Evolutionary conservation across 768 basidiomycete genomes (phyloP), one percentile per base, ranked within the genome.

Genomic region (Leccinum pellstonianum): DNA sequence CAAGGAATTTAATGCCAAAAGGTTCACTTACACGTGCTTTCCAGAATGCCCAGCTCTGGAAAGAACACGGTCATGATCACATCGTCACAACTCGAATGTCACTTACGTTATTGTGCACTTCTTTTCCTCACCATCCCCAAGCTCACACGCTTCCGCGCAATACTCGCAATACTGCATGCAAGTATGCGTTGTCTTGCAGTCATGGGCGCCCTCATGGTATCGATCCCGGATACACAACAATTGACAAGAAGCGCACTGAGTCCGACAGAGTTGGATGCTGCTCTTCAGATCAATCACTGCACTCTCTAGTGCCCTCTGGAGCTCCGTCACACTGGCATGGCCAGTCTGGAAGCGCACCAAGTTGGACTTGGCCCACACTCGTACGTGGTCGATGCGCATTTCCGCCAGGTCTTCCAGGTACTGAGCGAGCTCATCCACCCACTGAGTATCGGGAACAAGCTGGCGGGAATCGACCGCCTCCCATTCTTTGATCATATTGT

Each of bases 1-100:
- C n/a, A 19, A 43, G 41, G n/a, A 43, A n/a, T 47, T 41, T 14
- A 5, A 12, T 3, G 25, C 17, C 17, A n/a, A 53, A 54, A 27
- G 10, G 58, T 76, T 53, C 19, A 62, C 82, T 61, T 66, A 86
- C 85, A 85, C 72, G 59, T 86, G 85, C 10, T 73, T 73, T n/a
- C 81, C 83, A 37, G 77, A 65, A 66, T 86, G 86, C 1, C 85
- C 85, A 52, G 84, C 85, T 3, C 84, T 86, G 51, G 6, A 11
- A 29, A 54, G 10, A 31, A 19, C 37, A 51, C 31, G 27, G n/a
- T 56, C 5, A 56, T 5, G 2, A 15, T 23, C 19, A 17, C 14
- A 8, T 3, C 10, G 35, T 10, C 47, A 48, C 35, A n/a, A n/a
- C 43, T 9, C 8, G 14, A 33, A 25, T 27, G 9, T 29, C 4